Evolutionary conservation across 495 filamentous ascomycete species (phyloP).

Genomic region (Rusavskia elegans): DNA sequence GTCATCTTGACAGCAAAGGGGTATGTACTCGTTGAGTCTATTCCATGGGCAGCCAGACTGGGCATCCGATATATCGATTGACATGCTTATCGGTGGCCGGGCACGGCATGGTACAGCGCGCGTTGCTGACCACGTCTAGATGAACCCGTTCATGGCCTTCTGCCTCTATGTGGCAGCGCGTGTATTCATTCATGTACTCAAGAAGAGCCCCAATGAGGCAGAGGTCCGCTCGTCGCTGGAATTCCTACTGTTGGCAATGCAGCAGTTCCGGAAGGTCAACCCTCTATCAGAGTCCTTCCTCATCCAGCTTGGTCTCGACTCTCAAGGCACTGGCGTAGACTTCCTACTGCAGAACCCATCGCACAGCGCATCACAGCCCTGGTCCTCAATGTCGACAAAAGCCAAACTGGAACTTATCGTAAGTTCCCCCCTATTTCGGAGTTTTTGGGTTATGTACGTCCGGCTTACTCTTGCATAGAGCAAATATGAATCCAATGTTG

Average conservation of each 20-base stretch:
- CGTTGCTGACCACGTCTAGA: slow-evolving; percentile 35
- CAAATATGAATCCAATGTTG: background rate
- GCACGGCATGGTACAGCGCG: background rate
- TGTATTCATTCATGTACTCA: slow-evolving; percentile 91
- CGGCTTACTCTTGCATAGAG: background rate
- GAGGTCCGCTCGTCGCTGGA: slow-evolving; percentile 69
- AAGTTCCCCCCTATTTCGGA: background rate
- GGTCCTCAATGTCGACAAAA: background rate
- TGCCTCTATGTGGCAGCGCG: slow-evolving; percentile 88
- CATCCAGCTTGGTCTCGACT: slow-evolving; percentile 82
- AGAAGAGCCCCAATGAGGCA: slow-evolving; percentile 69
- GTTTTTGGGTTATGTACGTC: background rate
- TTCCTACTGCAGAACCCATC: slow-evolving; percentile 6
- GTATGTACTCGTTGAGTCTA: slow-evolving; percentile 34
- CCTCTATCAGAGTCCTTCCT: slow-evolving; percentile 92
- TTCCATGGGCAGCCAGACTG: background rate
- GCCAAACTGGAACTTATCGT: background rate
- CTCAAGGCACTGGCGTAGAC: slow-evolving; percentile 44
- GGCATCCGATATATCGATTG: no score
- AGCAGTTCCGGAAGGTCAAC: slow-evolving; percentile 72
- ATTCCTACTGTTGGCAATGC: slow-evolving; percentile 80
- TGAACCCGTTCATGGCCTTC: slow-evolving; percentile 94
- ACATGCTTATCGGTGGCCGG: no score
- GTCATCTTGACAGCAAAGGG: slow-evolving; percentile 68
- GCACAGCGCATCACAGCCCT: no score